These are phyloP conservation scores for Neonectria punicea DNA, from an alignment of 2,329 filamentous ascomycete genomes.

Conservation along the genomic window DNA sequence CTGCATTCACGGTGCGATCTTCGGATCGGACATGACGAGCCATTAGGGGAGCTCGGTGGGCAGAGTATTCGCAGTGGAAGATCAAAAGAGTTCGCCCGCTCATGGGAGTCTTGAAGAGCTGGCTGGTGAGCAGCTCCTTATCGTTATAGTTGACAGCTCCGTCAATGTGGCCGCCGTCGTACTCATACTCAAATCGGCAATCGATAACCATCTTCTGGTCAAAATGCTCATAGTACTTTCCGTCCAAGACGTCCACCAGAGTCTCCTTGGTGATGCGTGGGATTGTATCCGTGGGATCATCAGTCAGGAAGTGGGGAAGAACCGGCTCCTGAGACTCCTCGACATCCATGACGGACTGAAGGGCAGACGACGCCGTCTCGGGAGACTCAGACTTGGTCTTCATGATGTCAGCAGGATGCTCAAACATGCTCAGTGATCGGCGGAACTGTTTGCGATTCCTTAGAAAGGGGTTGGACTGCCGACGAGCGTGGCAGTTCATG, in stretches of 20 bases:
- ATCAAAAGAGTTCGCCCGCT: constrained; percentile 82
- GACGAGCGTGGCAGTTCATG: constrained; percentile 74
- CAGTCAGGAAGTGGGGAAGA: constrained; percentile 85
- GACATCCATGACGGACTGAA: constrained; percentile 84
- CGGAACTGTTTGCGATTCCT: constrained; percentile 89
- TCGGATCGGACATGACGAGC: constrained; percentile 91
- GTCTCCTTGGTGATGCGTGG: constrained; percentile 87
- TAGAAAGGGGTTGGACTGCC: constrained; percentile 75
- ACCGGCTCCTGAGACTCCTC: constrained; percentile 79
- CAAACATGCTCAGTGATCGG: constrained; percentile 97
- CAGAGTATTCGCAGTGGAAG: constrained; percentile 98
- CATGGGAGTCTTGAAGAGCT: constrained; percentile 78
- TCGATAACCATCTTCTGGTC: constrained; percentile 90
- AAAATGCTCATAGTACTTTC: constrained; percentile 80
- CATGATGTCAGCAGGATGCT: constrained; percentile 88
- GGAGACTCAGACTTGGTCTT: constrained; percentile 75
- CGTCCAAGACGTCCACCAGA: constrained; percentile 87
- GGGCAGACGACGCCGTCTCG: constrained; percentile 51
- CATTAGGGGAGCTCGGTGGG: constrained; percentile 95
- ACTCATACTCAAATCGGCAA: constrained; percentile 99
- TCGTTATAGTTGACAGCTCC: constrained; percentile 97
- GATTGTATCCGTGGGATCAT: constrained; percentile 85
- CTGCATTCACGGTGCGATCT: constrained; percentile 86
- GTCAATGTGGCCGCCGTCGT: constrained; percentile 93
- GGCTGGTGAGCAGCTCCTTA: constrained; percentile 84